Evolutionary conservation across 1,284 basidiomycete genomes (phyloP).

Genomic region (Papiliotrema flavescens): DNA sequence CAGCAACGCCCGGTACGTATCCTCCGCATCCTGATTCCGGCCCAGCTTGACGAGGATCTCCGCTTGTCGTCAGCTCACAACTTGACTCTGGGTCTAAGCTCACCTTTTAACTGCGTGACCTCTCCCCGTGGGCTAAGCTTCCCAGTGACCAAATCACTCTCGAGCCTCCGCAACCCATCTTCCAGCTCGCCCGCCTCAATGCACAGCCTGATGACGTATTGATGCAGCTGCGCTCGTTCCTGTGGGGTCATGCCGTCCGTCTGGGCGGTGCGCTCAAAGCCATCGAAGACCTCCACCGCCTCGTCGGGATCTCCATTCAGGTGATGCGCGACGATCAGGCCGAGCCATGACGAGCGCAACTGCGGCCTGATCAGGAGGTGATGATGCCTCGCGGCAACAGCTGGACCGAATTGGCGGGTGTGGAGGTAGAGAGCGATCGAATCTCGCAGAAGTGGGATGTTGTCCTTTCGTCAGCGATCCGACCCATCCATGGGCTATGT

Average conservation of each 20-base stretch:
- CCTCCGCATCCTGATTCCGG: slow-evolving; percentile 63
- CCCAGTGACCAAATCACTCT: slow-evolving; percentile 62
- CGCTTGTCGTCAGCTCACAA: slow-evolving; percentile 16
- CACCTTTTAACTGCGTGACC: slow-evolving; percentile 69
- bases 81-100: slow-evolving; percentile 12
- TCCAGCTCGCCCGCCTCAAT: slow-evolving; percentile 63
- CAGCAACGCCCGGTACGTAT: slow-evolving; percentile 74
- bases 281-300: slow-evolving; percentile 69
- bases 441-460: slow-evolving; percentile 89
- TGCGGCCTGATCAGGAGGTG: slow-evolving; percentile 79
- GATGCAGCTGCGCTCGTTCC: slow-evolving; percentile 78
- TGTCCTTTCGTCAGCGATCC: slow-evolving; percentile 70
- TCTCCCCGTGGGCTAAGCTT: slow-evolving; percentile 68
- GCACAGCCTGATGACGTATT: slow-evolving; percentile 77
- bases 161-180: slow-evolving; percentile 59
- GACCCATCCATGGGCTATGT: background rate
- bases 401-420: slow-evolving; percentile 73
- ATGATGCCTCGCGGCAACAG: slow-evolving; percentile 78
- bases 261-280: slow-evolving; percentile 51
- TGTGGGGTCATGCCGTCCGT: slow-evolving; percentile 55
- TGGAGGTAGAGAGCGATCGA: slow-evolving; percentile 86
- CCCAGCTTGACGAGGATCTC: slow-evolving; percentile 62
- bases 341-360: slow-evolving; percentile 85
- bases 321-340: slow-evolving; percentile 82
- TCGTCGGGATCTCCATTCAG: slow-evolving; percentile 71